phyloP scores from a whole-genome alignment of 768 basidiomycete species.

The Tylopilus subfusipes region DNA sequence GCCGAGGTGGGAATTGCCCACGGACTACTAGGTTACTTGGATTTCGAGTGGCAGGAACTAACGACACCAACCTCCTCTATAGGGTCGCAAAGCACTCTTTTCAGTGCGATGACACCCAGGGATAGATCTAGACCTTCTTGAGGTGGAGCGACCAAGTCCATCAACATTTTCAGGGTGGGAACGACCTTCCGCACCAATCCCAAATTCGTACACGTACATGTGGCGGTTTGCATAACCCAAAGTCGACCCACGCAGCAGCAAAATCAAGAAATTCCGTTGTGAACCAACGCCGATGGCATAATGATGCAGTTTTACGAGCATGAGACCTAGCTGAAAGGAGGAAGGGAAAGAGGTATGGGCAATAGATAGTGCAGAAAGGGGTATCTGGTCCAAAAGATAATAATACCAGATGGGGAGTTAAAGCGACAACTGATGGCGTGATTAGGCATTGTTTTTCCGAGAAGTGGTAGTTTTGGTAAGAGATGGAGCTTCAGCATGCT shows the following conservation, averaged over 20 bases:
- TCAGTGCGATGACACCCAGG: neutral
- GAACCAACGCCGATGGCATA: constrained; percentile 3
- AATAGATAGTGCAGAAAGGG: constrained; percentile 11
- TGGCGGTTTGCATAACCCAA: neutral
- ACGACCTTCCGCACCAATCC: neutral
- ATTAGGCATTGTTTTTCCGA: neutral
- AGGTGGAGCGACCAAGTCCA: too few relatives aligned
- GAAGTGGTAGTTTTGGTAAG: neutral
- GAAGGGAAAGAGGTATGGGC: neutral
- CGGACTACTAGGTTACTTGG: neutral
- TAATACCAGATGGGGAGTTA: neutral
- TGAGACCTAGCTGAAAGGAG: neutral
- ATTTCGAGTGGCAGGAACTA: neutral
- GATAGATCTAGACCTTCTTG: neutral
- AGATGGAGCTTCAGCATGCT: constrained; percentile 42
- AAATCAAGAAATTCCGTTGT: constrained; percentile 8
- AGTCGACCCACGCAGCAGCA: neutral
- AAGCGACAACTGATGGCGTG: neutral
- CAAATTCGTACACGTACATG: neutral
- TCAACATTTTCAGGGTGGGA: too few relatives aligned
- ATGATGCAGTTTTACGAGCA: neutral
- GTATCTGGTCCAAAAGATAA: constrained; percentile 19
- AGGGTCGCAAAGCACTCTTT: neutral
- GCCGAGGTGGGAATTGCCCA: neutral
- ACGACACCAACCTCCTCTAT: neutral